These are phyloP conservation scores for Trametes pubescens DNA, from an alignment of 1,284 basidiomycete species.

Conservation along the genomic window DNA sequence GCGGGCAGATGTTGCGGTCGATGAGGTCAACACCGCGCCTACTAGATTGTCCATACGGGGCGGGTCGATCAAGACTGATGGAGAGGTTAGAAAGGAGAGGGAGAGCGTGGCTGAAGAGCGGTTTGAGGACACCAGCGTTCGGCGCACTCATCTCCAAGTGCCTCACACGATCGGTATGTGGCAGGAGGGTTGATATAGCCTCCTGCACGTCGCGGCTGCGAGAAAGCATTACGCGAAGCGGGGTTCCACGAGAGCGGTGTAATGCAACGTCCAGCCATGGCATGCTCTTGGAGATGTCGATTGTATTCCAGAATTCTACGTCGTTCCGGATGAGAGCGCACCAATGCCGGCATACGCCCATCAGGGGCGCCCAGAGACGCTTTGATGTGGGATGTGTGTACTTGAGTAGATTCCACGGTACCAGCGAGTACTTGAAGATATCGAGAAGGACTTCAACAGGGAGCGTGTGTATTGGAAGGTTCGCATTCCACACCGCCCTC, in stretches of 20 bases:
- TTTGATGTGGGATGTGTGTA: background rate
- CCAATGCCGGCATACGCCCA: background rate
- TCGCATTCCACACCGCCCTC: background rate
- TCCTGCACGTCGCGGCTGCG: background rate
- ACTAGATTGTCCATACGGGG: background rate
- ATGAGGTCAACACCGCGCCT: background rate
- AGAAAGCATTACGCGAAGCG: background rate
- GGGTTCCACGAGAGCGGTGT: background rate
- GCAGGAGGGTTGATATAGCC: background rate
- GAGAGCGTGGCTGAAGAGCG: background rate
- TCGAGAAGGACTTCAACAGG: constrained; percentile 1
- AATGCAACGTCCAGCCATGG: background rate
- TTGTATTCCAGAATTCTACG: background rate
- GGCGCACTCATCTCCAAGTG: background rate
- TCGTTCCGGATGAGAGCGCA: background rate
- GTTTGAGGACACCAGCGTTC: background rate
- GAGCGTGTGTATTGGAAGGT: constrained; percentile 1
- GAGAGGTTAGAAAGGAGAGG: background rate
- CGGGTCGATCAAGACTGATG: background rate
- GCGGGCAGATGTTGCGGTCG: background rate
- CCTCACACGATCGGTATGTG: background rate
- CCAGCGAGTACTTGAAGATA: background rate
- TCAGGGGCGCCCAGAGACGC: background rate
- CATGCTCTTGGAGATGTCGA: background rate
- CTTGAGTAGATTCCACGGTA: too few species aligned